Evolutionary conservation across 2,329 filamentous ascomycete species (phyloP), one percentile per base, ranked within the genome.

Genomic region (Xylariaceae sp.): DNA sequence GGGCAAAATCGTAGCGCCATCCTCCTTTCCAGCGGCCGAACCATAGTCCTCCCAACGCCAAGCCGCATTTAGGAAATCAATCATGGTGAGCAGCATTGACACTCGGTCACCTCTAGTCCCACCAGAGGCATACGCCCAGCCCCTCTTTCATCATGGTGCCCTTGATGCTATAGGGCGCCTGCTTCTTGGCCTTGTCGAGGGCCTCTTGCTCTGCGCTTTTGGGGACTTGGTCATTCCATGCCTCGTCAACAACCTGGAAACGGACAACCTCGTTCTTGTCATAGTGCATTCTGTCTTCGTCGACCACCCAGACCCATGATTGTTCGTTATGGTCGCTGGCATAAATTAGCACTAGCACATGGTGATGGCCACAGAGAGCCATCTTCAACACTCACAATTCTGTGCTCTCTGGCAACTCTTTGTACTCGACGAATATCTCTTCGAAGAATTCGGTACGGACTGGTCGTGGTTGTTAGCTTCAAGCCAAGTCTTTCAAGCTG

Each of bases 381-480:
- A 26, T 12, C 21, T 10, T 21, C 29, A n/a, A 19, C 17, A 63
- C 79, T 62, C 61, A 88, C 82, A 85, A 94, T 54, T 76, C 72
- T 17, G 80, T 77, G n/a, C 77, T 78, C 18, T 83, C 76, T 24
- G 88, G 83, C 4, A 94, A 69, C 43, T 85, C 77, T 35, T 78
- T 72, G 22, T 75, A 77, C 1, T 75, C 86, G 42, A 96, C 77
- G 38, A 86, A 81, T 19, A 98, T 87, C 43, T 96, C 89, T 48
- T 90, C 84, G 49, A 95, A 98, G 58, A 98, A 98, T 42, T 94
- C 86, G 4, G 89, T 81, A 31, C 80, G 78, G 39, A 96, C 78
- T 82, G 18, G n/a, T 31, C 8, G 19, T n/a, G n/a, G n/a, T 17
- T 24, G 26, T 43, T 16, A 40, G 26, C 5, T 14, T 38, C 39